A percentile compares a stretch with the other conserved stretches of the same genome.
These are phyloP conservation scores for Leccinum ochraceum DNA, from an alignment of 768 basidiomycete species.

Conservation along the genomic window DNA sequence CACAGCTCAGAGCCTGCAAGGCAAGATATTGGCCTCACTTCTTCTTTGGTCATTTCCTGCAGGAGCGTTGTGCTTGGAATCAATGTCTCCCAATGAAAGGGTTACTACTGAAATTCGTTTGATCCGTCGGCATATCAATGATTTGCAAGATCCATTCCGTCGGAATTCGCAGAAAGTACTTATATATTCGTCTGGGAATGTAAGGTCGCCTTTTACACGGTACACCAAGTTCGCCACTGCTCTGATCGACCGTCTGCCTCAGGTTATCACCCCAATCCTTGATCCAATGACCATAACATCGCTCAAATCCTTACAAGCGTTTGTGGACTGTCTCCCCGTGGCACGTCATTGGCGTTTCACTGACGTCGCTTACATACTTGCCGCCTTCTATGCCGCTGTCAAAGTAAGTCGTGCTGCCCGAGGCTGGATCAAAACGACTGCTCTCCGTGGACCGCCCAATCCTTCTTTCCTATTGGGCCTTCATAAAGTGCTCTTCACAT, in stretches of 20 bases:
- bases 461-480: slow-evolving; percentile 22
- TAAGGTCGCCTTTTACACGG: not conserved
- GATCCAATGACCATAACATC: not conserved
- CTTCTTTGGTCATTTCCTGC: too few species aligned
- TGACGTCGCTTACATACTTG: slow-evolving; percentile 4
- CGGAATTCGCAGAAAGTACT: not conserved
- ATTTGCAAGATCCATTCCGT: not conserved
- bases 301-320: slow-evolving; percentile 5
- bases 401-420: slow-evolving; percentile 6
- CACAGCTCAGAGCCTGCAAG: too few species aligned
- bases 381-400: slow-evolving; percentile 11
- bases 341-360: not conserved
- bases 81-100: too few species aligned
- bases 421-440: slow-evolving; percentile 17
- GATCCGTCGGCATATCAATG: not conserved
- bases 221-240: not conserved
- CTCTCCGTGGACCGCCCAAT: slow-evolving; percentile 23
- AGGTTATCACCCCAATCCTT: not conserved
- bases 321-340: not conserved
- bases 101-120: not conserved
- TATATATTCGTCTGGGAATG: not conserved
- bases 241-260: not conserved
- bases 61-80: too few species aligned
- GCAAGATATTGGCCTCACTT: too few species aligned
- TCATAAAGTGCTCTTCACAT: not conserved